These are phyloP conservation scores for Pelargonium nanum DNA, from an alignment of 345 rosid species.

Conservation along the genomic window DNA sequence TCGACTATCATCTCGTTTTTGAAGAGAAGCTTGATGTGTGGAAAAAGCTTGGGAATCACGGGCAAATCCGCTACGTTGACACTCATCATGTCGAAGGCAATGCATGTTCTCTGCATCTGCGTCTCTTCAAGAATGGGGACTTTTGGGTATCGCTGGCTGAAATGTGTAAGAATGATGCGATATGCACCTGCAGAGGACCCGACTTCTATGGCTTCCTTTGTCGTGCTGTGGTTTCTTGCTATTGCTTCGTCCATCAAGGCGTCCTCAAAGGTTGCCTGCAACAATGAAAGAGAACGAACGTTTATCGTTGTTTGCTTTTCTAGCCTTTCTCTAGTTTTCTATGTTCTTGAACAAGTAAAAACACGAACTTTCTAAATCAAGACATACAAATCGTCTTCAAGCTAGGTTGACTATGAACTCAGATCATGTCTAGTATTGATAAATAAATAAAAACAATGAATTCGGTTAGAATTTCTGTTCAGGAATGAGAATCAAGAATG, in stretches of 20 bases:
- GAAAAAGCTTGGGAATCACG: constrained; percentile 70
- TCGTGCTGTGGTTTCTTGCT: constrained; percentile 90
- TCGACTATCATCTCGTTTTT: constrained; percentile 57
- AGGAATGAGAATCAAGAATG: no score
- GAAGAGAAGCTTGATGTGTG: constrained; percentile 67
- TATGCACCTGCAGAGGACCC: constrained; percentile 59
- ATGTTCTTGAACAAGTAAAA: background rate
- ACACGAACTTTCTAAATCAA: no score
- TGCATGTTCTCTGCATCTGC: constrained; percentile 85
- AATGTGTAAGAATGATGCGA: constrained; percentile 79
- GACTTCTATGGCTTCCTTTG: constrained; percentile 77
- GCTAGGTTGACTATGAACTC: no score
- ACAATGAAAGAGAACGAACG: background rate
- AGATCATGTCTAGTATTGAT: no score
- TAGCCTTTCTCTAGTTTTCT: no score
- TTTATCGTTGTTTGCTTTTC: no score
- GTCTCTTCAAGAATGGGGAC: constrained; percentile 66
- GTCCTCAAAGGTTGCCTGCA: constrained; percentile 93
- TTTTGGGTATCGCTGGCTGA: constrained; percentile 95
- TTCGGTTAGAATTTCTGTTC: no score
- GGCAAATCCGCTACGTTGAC: constrained; percentile 74
- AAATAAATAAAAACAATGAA: no score
- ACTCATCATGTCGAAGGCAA: constrained; percentile 91
- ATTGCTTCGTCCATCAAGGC: constrained; percentile 78
- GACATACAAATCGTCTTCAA: no score